Evolutionary conservation across 2,329 filamentous ascomycete genomes (phyloP).

Genomic region (Pleurostoma richardsiae): DNA sequence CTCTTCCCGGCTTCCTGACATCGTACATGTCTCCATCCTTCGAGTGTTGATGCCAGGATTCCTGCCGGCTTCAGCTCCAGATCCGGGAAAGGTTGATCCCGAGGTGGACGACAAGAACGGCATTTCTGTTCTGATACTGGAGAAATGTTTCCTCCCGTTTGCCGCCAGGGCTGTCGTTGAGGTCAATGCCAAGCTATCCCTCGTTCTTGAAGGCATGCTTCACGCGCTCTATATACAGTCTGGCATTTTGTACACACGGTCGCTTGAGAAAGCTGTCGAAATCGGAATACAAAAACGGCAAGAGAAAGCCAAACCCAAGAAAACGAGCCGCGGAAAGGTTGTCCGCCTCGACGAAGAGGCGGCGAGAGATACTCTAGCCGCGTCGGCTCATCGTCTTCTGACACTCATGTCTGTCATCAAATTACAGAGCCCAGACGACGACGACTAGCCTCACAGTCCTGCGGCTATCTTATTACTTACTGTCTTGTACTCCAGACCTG

Average conservation of each 20-base stretch:
- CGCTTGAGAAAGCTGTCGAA: conserved; percentile 32
- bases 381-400: conserved; percentile 6
- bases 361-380: conserved; percentile 6
- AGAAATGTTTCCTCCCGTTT: conserved; percentile 59
- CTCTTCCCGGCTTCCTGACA: conserved; percentile 25
- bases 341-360: conserved; percentile 6
- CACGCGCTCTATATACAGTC: conserved; percentile 41
- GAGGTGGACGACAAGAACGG: conserved; percentile 27
- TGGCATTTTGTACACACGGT: conserved; percentile 24
- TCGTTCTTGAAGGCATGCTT: conserved; percentile 62
- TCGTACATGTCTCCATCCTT: conserved; percentile 38
- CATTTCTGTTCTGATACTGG: conserved; percentile 40
- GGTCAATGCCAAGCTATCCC: conserved; percentile 69
- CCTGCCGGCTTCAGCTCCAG: conserved; percentile 34
- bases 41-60: conserved; percentile 38
- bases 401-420: conserved; percentile 27
- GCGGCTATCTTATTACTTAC: not conserved
- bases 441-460: not conserved
- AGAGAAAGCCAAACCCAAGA: conserved; percentile 38
- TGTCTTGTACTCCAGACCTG: no score
- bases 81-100: conserved; percentile 33
- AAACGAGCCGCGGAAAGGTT: conserved; percentile 19
- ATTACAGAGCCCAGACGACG: not conserved
- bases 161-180: conserved; percentile 56
- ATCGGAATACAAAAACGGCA: conserved; percentile 44